Conservation (phyloP, 768 basidiomycete genomes). For the Lentinula lateritia region DNA sequence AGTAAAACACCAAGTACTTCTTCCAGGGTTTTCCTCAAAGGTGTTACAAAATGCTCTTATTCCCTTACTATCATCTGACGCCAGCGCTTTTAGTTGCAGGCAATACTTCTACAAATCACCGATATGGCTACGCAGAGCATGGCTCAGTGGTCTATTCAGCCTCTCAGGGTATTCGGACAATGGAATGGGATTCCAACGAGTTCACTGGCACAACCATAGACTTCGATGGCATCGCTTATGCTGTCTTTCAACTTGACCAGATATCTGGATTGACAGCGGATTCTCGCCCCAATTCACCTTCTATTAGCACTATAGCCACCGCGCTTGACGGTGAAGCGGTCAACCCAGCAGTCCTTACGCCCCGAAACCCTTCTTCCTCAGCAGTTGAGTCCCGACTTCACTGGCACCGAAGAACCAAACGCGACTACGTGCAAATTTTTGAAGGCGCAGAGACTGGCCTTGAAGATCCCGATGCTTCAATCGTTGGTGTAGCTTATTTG, state of each 20-base stretch:
- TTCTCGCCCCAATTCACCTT: constrained; percentile 27
- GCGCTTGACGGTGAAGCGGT: constrained; percentile 37
- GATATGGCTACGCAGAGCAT: not conserved
- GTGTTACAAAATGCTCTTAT: not conserved
- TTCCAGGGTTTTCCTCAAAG: not conserved
- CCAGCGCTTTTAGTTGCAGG: not conserved
- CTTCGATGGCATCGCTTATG: constrained; percentile 26
- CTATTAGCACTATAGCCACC: constrained; percentile 32
- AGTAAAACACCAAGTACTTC: not conserved
- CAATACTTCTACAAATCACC: not conserved
- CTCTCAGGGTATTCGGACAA: not conserved
- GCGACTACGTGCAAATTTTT: constrained; percentile 32
- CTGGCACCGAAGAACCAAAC: constrained; percentile 6
- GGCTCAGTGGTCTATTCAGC: not conserved
- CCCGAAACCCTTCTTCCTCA: not conserved
- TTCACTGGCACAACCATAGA: constrained; percentile 22
- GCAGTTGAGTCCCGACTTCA: too few relatives aligned
- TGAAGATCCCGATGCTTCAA: constrained; percentile 35
- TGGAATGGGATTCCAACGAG: not conserved
- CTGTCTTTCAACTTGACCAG: constrained; percentile 29
- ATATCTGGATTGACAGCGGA: constrained; percentile 25
- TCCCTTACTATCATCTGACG: not conserved
- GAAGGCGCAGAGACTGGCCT: constrained; percentile 27
- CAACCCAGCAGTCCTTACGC: constrained; percentile 9
- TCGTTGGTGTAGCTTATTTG: constrained; percentile 39